These are phyloP conservation scores for Phytophthora colocasiae DNA, from an alignment of 352 stramenopile genomes.

Conservation along the genomic window DNA sequence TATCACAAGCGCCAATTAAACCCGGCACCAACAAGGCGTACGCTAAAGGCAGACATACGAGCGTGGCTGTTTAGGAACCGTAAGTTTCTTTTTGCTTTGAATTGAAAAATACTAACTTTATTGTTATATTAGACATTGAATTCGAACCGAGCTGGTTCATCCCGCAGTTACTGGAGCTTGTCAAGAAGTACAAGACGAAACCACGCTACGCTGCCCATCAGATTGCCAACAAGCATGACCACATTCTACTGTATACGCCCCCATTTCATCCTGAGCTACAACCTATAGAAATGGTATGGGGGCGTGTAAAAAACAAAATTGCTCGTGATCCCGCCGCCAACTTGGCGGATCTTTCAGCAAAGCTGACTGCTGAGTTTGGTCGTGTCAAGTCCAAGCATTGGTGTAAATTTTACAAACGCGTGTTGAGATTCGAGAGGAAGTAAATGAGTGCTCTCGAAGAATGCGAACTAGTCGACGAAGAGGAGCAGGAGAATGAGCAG, in stretches of 20 bases:
- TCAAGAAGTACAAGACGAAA: neutral
- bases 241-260: neutral
- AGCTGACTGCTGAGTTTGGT: constrained; percentile 4
- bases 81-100: no score
- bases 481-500: neutral
- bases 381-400: neutral
- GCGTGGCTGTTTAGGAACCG: neutral
- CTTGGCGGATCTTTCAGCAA: constrained; percentile 1
- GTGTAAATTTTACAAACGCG: constrained; percentile 9
- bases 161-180: neutral
- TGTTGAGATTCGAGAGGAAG: neutral
- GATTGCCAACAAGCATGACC: neutral
- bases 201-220: neutral
- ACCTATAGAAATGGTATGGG: constrained; percentile 15
- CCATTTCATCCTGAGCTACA: constrained; percentile 8
- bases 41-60: neutral
- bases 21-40: neutral
- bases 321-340: constrained; percentile 3
- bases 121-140: neutral
- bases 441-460: constrained; percentile 5
- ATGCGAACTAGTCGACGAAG: constrained; percentile 6
- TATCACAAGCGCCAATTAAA: neutral
- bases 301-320: constrained; percentile 8
- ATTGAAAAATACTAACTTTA: no score
- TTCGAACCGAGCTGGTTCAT: neutral